Evolutionary conservation across 257 asterid species (phyloP).

Genomic region (Solanum bulbocastanum): DNA sequence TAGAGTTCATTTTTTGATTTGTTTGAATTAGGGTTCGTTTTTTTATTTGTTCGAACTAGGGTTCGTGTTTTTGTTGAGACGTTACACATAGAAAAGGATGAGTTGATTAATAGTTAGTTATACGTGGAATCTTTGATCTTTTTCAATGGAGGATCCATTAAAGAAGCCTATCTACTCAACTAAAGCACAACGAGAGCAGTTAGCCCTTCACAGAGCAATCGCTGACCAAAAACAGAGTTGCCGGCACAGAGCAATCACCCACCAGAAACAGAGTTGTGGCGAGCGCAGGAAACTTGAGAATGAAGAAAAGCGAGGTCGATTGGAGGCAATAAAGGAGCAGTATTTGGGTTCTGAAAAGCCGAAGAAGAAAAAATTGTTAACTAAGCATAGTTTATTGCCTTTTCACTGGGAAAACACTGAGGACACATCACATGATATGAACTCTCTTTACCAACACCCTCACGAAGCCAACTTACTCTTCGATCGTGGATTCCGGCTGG

Average conservation of each 20-base stretch:
- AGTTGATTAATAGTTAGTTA: no score
- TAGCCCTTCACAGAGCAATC: conserved; percentile 32
- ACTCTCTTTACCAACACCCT: conserved; percentile 35
- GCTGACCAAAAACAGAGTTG: no score
- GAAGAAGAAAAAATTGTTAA: conserved; percentile 36
- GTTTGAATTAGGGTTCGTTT: no score
- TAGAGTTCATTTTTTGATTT: no score
- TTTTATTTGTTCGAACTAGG: no score
- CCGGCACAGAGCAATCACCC: no score
- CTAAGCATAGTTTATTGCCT: conserved; percentile 14
- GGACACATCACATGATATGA: conserved; percentile 45
- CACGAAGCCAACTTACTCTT: conserved; percentile 32
- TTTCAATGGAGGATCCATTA: conserved; percentile 3
- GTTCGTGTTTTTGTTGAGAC: no score
- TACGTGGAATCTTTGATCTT: no score
- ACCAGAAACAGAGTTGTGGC: conserved; percentile 10
- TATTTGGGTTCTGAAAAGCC: conserved; percentile 36
- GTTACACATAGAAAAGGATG: no score
- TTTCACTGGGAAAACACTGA: conserved; percentile 49
- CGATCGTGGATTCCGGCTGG: conserved; percentile 48
- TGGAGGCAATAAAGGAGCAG: conserved; percentile 37
- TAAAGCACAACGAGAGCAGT: conserved; percentile 1
- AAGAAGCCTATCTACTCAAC: conserved; percentile 62
- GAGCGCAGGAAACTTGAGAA: background rate
- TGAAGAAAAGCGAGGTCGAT: conserved; percentile 22